Conservation (phyloP, 495 filamentous ascomycete species). For the Pyrenopolyporus hunteri region DNA sequence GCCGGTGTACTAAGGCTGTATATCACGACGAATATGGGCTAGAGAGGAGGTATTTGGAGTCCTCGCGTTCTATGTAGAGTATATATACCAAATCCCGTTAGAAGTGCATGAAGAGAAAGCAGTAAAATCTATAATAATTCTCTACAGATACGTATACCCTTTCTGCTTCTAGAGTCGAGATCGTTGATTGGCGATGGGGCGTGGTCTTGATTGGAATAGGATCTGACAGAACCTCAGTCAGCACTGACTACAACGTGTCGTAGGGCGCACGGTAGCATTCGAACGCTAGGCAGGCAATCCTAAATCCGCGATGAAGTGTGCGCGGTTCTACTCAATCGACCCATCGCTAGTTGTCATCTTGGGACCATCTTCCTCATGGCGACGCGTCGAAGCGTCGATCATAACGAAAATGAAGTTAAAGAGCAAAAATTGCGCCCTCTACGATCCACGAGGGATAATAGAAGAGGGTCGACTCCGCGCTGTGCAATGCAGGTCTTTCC, state of each 20-base stretch:
- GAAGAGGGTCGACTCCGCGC: conserved; percentile 32
- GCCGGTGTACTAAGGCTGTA: neutral
- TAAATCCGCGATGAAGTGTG: too few species aligned
- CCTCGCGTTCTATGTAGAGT: neutral
- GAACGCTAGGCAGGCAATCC: too few species aligned
- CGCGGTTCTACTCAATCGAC: too few species aligned
- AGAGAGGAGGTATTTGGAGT: neutral
- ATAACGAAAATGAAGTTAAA: conserved; percentile 25
- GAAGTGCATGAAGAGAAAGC: neutral
- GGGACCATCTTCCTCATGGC: conserved; percentile 32
- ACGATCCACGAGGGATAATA: conserved; percentile 39
- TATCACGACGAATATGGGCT: neutral
- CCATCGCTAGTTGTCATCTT: too few species aligned
- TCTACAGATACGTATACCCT: neutral
- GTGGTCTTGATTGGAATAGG: too few species aligned
- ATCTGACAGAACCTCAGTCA: too few species aligned
- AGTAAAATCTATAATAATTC: neutral
- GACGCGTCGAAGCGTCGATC: conserved; percentile 20
- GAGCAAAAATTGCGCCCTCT: conserved; percentile 33
- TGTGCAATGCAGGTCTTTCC: conserved; percentile 35
- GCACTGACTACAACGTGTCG: too few species aligned
- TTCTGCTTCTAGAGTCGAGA: too few species aligned
- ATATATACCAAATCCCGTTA: neutral
- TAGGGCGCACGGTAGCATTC: too few species aligned
- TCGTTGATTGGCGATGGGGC: too few species aligned